Evolutionary conservation across 257 asterid species (phyloP), one percentile per base, ranked within the genome.

Genomic region (Prunella vulgaris): DNA sequence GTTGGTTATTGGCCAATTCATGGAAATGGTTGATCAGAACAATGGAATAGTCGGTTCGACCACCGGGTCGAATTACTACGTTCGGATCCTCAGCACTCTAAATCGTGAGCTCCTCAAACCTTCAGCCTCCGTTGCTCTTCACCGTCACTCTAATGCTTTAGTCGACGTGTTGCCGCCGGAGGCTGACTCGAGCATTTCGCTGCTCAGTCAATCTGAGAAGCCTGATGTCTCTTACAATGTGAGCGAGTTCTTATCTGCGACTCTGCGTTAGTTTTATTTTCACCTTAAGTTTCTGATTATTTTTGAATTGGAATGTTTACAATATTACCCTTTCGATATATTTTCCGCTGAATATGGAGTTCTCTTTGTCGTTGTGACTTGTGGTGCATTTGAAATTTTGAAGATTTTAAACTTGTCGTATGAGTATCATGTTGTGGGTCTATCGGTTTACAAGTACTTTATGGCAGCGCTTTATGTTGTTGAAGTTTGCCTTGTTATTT

Each of bases 141-240:
- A 61, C 18, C 32, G 67, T 5, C 67, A 61, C 51, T 61, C 67
- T 13, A 61, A 61, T 61, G 67, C 67, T 37, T 61, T 61, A 61
- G 67, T 61, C 14, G 67, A 61, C 7, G 52, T 61, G 32, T 35
- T 61, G 52, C 67, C 67, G 12, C 67, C 67, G 0, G 95, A 87
- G 62, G 95, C 95, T 3, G 95, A 87, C 56, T 87, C 95, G 2
- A 87, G 91, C 51, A 87, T 87, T 46, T 87, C 95, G 24, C 73
- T 87, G 63, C 86, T 87, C 6, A 87, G 89, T 69, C 91, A 87
- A 69, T 81, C 91, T 0, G 91, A 87, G 80, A 87, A 84, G 82
- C 95, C 95, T 25, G 95, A 87, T 58, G 95, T 85, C 56, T 53
- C 85, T 37, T 87, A 87, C 49, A 81, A 48, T 68, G 94, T 87